A percentile compares a stretch with the other conserved stretches of the same genome.
Conservation (phyloP, 441 rosid species). For the Francoa sonchifolia region DNA sequence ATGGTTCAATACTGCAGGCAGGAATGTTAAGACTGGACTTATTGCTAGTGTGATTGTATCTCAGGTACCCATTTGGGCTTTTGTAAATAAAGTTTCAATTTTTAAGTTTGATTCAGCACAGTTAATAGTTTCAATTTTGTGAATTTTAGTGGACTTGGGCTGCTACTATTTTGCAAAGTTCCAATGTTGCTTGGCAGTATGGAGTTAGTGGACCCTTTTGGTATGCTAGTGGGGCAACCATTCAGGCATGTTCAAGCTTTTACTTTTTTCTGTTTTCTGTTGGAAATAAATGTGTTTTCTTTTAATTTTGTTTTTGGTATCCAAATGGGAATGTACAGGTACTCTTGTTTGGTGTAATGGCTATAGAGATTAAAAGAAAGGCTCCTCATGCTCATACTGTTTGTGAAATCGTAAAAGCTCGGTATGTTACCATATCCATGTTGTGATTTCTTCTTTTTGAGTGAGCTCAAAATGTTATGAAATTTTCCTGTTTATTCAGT, state of each 20-base stretch:
- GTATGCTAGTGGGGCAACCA: conserved; percentile 94
- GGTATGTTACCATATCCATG: conserved; percentile 54
- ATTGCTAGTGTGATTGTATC: conserved; percentile 92
- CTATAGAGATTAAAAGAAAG: conserved; percentile 88
- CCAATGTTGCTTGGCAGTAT: conserved; percentile 89
- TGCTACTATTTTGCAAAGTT: conserved; percentile 88
- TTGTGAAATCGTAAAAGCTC: conserved; percentile 85
- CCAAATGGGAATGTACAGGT: conserved; percentile 31
- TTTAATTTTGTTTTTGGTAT: too few species aligned
- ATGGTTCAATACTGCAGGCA: conserved; percentile 97
- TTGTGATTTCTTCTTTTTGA: background rate
- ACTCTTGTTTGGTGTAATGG: conserved; percentile 80
- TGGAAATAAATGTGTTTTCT: too few species aligned
- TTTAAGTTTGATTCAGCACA: too few species aligned
- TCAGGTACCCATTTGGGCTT: conserved; percentile 46
- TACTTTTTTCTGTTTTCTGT: background rate
- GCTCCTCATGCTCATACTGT: conserved; percentile 91
- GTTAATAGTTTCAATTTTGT: background rate
- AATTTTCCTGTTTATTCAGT: conserved; percentile 22
- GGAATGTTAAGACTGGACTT: conserved; percentile 89
- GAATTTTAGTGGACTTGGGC: conserved; percentile 83
- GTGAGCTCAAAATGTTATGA: background rate
- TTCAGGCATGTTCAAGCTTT: conserved; percentile 39
- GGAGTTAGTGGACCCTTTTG: conserved; percentile 94
- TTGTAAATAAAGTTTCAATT: too few species aligned